These are phyloP conservation scores for Chaetomium strumarium DNA, from an alignment of 2,329 filamentous ascomycete genomes.

Conservation along the genomic window DNA sequence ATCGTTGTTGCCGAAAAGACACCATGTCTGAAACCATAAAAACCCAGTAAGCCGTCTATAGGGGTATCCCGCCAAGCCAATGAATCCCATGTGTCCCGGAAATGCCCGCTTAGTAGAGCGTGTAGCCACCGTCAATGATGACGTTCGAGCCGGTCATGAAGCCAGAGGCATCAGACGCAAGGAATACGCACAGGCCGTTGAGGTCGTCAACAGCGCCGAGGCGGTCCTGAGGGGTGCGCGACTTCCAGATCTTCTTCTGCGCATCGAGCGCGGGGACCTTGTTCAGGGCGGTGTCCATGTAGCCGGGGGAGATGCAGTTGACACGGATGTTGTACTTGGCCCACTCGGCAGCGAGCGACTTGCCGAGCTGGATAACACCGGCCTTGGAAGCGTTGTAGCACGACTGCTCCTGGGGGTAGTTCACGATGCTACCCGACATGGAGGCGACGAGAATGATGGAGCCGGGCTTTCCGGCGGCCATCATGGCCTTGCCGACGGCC, in stretches of 20 bases:
- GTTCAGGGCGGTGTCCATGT: constrained; percentile 82
- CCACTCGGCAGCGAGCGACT: constrained; percentile 80
- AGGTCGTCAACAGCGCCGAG: constrained; percentile 69
- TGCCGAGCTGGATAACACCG: constrained; percentile 70
- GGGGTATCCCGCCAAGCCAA: constrained; percentile 11
- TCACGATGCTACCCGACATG: constrained; percentile 79
- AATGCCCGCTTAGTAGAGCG: constrained; percentile 44
- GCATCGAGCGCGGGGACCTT: constrained; percentile 70
- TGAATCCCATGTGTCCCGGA: constrained; percentile 2
- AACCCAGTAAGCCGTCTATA: constrained; percentile 15
- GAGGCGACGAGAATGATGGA: constrained; percentile 71
- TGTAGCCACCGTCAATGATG: constrained; percentile 66
- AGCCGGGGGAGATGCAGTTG: constrained; percentile 78
- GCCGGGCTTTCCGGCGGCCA: constrained; percentile 62
- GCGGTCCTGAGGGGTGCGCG: constrained; percentile 65
- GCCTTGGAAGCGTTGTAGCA: constrained; percentile 84
- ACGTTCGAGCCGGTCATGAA: constrained; percentile 77
- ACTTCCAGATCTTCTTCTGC: constrained; percentile 77
- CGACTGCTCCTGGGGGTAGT: constrained; percentile 77
- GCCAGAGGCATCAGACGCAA: constrained; percentile 63
- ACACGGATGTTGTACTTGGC: constrained; percentile 74
- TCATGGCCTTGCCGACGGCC: constrained; percentile 67
- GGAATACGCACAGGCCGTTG: constrained; percentile 70
- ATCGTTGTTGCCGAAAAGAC: neutral
- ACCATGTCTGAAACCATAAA: neutral